Evolutionary conservation across 139 green algal species (phyloP), one percentile per base, ranked within the genome.

Genomic region (Chara braunii): DNA sequence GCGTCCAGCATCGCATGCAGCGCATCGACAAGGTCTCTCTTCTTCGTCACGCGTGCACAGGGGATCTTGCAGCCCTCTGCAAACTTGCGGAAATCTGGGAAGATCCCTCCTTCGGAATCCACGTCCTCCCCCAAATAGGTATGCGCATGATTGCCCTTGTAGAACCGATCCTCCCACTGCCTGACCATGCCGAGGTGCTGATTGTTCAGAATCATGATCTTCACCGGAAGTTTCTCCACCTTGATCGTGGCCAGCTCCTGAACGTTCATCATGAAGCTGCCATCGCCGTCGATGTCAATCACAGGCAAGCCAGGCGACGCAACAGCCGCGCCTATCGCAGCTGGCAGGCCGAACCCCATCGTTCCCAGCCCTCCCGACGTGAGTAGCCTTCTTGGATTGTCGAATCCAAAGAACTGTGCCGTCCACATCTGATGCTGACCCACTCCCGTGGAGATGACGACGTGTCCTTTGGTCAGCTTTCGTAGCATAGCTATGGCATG

Each of bases 81-180:
- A 78, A 96, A 90, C 31, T 61, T 88, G 29, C 94, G 85, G 71
- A 99, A 96, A 81, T 99, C 88, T 1, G 94, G 94, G 84, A 94
- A 99, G 81, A 99, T 97, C 80, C 97, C 86, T 1, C 68, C 69
- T 63, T 86, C 72, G n/a, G n/a, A n/a, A n/a, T 94, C 64, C 37
- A 87, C 84, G 43, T 72, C 69, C 37, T 85, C 80, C 36, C 94
- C 94, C 40, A 99, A 83, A 79, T 97, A 99, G 0, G 94, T 99
- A 81, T 98, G 93, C 1, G 88, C 94, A 37, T 90, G 84, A 83
- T 99, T 99, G 3, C 60, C 59, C 84, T 97, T 95, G 87, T 99
- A 99, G 80, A 99, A 99, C 51, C 94, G 80, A 73, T 98, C 93
- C 82, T 99, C 94, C 94, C 94, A 99, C 80, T 97, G 92, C 70